These are phyloP conservation scores for Tremella yokohamensis DNA, from an alignment of 768 basidiomycete genomes.

Conservation along the genomic window DNA sequence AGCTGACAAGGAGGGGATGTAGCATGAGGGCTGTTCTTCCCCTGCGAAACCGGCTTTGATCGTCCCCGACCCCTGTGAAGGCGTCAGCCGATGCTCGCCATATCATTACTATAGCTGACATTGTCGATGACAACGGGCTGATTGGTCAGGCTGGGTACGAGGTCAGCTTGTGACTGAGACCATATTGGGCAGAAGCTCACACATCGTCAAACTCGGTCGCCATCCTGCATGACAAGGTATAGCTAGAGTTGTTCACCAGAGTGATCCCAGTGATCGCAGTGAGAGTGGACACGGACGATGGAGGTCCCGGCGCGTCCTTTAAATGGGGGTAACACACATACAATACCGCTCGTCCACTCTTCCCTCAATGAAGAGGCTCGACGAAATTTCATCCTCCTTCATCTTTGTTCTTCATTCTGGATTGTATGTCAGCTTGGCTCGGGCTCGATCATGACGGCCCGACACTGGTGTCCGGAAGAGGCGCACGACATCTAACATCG, in stretches of 20 bases:
- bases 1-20: conserved; percentile 94
- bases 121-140: conserved; percentile 99
- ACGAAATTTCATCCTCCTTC: too few relatives aligned
- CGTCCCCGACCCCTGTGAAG: conserved; percentile 90
- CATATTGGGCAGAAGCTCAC: conserved; percentile 27
- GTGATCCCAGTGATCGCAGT: too few relatives aligned
- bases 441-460: too few relatives aligned
- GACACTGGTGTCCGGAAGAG: too few relatives aligned
- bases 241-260: neutral
- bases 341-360: too few relatives aligned
- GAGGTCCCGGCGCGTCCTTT: too few relatives aligned
- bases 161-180: neutral
- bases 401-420: too few relatives aligned
- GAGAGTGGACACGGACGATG: too few relatives aligned
- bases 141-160: conserved; percentile 66
- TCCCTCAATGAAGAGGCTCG: too few relatives aligned
- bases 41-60: conserved; percentile 99
- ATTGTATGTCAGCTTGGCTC: too few relatives aligned
- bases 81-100: conserved; percentile 5
- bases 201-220: conserved; percentile 51
- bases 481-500: too few relatives aligned
- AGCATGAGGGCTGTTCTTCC: conserved; percentile 98
- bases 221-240: conserved; percentile 23
- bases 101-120: conserved; percentile 56
- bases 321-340: too few relatives aligned